Conservation (phyloP, 2,329 filamentous ascomycete genomes). For the Trichoderma atroviride region DNA sequence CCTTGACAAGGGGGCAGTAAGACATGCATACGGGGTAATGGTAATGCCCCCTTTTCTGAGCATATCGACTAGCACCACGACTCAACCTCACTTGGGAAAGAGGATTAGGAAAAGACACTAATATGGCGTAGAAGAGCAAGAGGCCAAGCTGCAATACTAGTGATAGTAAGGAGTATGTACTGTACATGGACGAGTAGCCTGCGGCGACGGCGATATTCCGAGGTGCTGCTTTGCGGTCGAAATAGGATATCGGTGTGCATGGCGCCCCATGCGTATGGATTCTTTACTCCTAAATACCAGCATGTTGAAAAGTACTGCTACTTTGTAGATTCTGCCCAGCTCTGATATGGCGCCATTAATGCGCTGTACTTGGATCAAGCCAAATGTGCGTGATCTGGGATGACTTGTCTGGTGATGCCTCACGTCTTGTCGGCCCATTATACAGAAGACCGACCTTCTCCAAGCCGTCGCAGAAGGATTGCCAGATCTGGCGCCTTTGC, state of each 20-base stretch:
- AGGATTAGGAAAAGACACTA: not conserved
- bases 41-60: not conserved
- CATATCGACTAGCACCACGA: not conserved
- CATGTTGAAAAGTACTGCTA: not conserved
- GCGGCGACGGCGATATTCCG: slow-evolving; percentile 19
- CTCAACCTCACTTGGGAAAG: not conserved
- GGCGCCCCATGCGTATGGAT: not conserved
- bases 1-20: slow-evolving; percentile 9
- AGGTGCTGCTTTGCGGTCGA: not conserved
- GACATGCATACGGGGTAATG: not conserved
- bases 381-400: not conserved
- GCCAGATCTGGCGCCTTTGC: not conserved
- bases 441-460: not conserved
- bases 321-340: not conserved
- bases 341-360: not conserved
- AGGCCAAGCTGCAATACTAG: not conserved
- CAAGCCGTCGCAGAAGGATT: not conserved
- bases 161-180: not conserved
- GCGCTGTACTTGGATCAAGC: not conserved
- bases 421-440: not conserved
- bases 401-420: slow-evolving; percentile 2
- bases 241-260: slow-evolving; percentile 10
- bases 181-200: not conserved
- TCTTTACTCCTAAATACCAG: not conserved
- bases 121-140: not conserved